phyloP scores from a whole-genome alignment of 2,329 filamentous ascomycete species.

The Neofusicoccum laricinum region DNA sequence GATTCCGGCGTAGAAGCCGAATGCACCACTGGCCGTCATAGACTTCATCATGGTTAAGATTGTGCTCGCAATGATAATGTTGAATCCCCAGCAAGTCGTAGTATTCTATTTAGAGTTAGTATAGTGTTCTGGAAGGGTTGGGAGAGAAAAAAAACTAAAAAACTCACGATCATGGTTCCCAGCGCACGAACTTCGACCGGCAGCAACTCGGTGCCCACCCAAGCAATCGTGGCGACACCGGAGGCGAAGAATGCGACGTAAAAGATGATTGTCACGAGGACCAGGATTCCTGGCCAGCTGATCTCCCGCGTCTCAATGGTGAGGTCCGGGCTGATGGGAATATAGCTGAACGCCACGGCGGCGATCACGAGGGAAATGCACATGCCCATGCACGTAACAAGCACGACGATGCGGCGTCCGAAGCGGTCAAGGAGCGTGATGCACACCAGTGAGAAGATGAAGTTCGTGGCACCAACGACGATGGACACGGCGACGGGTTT shows the following conservation, averaged over 20 bases:
- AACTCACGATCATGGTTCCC: conserved; percentile 36
- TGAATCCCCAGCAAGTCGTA: conserved; percentile 29
- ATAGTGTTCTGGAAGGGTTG: no score
- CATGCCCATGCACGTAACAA: conserved; percentile 57
- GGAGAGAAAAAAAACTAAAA: conserved; percentile 4
- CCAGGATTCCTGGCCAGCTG: conserved; percentile 33
- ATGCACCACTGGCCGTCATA: conserved; percentile 37
- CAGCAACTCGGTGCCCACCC: conserved; percentile 37
- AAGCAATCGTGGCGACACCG: conserved; percentile 34
- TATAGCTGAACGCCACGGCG: conserved; percentile 55
- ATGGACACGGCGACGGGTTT: conserved; percentile 78
- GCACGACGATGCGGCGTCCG: conserved; percentile 70
- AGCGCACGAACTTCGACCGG: conserved; percentile 37
- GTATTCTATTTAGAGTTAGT: conserved; percentile 16
- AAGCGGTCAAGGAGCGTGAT: conserved; percentile 75
- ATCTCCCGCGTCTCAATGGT: conserved; percentile 29
- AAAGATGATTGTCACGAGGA: conserved; percentile 37
- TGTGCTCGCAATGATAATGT: conserved; percentile 32
- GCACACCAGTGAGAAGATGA: conserved; percentile 72
- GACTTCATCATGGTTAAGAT: conserved; percentile 39
- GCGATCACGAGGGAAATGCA: conserved; percentile 65
- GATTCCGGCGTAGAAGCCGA: conserved; percentile 41
- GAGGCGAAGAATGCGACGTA: conserved; percentile 36
- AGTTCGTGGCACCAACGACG: conserved; percentile 79
- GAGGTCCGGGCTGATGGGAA: conserved; percentile 41